These are phyloP conservation scores for Paraphoma sp. DNA, from an alignment of 2,329 filamentous ascomycete species.

Conservation along the genomic window DNA sequence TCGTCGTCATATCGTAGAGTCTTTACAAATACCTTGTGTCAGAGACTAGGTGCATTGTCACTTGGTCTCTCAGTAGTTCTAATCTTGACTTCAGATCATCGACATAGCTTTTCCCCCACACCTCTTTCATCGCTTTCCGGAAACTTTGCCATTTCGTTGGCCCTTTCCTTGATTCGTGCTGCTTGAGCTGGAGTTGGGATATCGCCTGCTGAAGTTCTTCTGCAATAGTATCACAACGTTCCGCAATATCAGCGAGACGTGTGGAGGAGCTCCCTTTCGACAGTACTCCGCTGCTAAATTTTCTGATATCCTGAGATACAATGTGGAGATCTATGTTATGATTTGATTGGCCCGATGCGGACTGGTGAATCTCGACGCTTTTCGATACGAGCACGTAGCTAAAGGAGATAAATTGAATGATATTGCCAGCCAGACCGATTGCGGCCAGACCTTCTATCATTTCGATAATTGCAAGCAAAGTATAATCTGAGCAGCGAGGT, in stretches of 20 bases:
- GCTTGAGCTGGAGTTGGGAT: not conserved
- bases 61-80: conserved; percentile 1
- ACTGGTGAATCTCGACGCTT: not conserved
- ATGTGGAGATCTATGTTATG: not conserved
- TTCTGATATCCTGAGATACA: conserved; percentile 1
- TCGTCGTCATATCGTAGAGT: no score
- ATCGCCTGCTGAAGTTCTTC: not conserved
- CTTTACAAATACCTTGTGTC: conserved; percentile 4
- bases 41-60: not conserved
- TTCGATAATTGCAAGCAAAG: no score
- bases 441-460: not conserved
- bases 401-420: conserved; percentile 14
- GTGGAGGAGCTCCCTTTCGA: not conserved
- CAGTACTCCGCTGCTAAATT: not conserved
- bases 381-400: conserved; percentile 4
- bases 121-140: conserved; percentile 3
- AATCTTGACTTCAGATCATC: conserved; percentile 2
- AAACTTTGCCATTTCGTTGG: conserved; percentile 2
- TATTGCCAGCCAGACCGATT: conserved; percentile 8
- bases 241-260: not conserved
- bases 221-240: not conserved
- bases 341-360: not conserved
- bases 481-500: no score
- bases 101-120: conserved; percentile 4
- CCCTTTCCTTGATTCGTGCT: not conserved